Conservation (phyloP, 2,329 filamentous ascomycete species). For the Immersiporthe knoxdaviesiana region DNA sequence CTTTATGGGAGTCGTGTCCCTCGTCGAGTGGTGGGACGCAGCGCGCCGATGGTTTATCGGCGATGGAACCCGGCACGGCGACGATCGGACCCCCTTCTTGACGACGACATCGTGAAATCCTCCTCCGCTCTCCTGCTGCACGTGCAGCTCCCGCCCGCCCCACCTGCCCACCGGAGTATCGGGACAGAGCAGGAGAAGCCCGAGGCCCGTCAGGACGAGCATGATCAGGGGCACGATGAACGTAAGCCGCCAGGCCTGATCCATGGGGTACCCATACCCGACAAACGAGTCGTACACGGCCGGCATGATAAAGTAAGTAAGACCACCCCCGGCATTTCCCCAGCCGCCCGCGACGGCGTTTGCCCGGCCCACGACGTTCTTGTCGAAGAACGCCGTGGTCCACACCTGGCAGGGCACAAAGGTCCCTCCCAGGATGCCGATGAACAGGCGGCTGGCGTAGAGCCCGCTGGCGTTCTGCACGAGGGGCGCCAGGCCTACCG, state of each 20-base stretch:
- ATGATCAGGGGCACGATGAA: conserved; percentile 84
- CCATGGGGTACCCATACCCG: conserved; percentile 59
- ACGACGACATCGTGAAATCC: conserved; percentile 51
- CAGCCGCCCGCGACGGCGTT: conserved; percentile 84
- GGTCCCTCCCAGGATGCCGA: conserved; percentile 75
- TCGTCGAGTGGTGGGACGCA: neutral
- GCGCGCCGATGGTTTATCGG: conserved; percentile 44
- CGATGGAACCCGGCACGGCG: conserved; percentile 53
- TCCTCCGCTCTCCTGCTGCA: conserved; percentile 45
- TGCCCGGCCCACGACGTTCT: conserved; percentile 85
- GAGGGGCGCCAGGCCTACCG: conserved; percentile 79
- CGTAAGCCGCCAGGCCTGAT: conserved; percentile 80
- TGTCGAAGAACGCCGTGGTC: conserved; percentile 92
- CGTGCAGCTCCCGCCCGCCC: conserved; percentile 61
- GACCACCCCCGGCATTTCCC: conserved; percentile 86
- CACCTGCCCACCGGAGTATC: conserved; percentile 85
- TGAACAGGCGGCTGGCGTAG: conserved; percentile 77
- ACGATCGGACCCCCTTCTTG: conserved; percentile 45
- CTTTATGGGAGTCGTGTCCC: neutral
- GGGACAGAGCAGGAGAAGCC: conserved; percentile 73
- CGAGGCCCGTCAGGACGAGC: conserved; percentile 67
- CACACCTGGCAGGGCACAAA: conserved; percentile 91
- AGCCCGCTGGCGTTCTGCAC: conserved; percentile 69
- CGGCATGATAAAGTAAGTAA: conserved; percentile 94
- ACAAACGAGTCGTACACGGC: conserved; percentile 82